A percentile compares a stretch with the other conserved stretches of the same genome.
Evolutionary conservation across 1,284 basidiomycete genomes (phyloP).

Genomic region (Ustilago curta): DNA sequence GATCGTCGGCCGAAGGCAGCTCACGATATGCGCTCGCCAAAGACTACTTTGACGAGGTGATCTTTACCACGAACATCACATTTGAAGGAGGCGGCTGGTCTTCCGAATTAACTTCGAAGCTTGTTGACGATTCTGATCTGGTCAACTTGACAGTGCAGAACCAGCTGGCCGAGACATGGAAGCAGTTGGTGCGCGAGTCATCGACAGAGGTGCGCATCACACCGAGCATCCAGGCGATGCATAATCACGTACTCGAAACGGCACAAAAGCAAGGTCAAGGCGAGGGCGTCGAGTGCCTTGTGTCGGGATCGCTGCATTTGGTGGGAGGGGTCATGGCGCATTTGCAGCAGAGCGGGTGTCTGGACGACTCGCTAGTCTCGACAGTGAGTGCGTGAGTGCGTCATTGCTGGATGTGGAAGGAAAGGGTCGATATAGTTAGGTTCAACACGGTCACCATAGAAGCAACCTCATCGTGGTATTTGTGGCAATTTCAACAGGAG

Average conservation of each 20-base stretch:
- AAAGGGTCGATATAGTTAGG: background rate
- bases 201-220: constrained; percentile 75
- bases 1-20: background rate
- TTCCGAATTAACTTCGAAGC: constrained; percentile 71
- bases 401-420: background rate
- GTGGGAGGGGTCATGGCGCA: constrained; percentile 88
- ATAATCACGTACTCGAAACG: constrained; percentile 40
- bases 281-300: constrained; percentile 76
- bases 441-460: constrained; percentile 4
- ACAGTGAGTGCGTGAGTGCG: constrained; percentile 26
- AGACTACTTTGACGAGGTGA: constrained; percentile 79
- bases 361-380: constrained; percentile 59
- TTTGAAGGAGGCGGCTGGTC: constrained; percentile 89
- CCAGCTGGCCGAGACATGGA: constrained; percentile 59
- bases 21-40: constrained; percentile 24
- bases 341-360: constrained; percentile 51
- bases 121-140: constrained; percentile 56
- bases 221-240: constrained; percentile 87
- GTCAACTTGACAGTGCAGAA: constrained; percentile 59
- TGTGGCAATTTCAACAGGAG: constrained; percentile 3
- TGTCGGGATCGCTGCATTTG: constrained; percentile 91
- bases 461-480: background rate
- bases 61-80: constrained; percentile 97
- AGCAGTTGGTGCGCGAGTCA: constrained; percentile 27
- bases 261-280: constrained; percentile 72